phyloP scores from a whole-genome alignment of 2,329 filamentous ascomycete species.

The Fusarium zealandicum region DNA sequence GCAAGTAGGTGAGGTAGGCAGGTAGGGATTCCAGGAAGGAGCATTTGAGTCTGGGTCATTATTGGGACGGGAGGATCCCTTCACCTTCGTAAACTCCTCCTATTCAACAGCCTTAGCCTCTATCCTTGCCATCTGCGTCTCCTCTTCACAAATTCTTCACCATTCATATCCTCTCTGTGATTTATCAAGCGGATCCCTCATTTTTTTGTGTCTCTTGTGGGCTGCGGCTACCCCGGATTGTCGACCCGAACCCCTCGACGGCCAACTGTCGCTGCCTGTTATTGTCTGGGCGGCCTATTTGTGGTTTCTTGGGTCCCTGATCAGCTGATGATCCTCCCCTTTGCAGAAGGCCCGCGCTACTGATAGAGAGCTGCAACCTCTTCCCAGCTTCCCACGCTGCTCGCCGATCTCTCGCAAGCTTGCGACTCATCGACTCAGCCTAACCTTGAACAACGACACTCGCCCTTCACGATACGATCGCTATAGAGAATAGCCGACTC shows the following conservation, averaged over 20 bases:
- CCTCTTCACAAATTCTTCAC: neutral
- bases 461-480: neutral
- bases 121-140: neutral
- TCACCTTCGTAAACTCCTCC: neutral
- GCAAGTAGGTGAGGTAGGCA: slow-evolving; percentile 2
- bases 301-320: slow-evolving; percentile 36
- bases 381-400: slow-evolving; percentile 30
- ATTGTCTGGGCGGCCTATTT: slow-evolving; percentile 21
- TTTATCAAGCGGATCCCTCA: slow-evolving; percentile 33
- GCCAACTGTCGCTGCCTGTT: slow-evolving; percentile 30
- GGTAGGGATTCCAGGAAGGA: slow-evolving; percentile 2
- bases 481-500: slow-evolving; percentile 1
- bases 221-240: slow-evolving; percentile 41
- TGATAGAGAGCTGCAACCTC: slow-evolving; percentile 38
- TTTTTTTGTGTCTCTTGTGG: slow-evolving; percentile 30
- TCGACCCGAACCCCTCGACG: slow-evolving; percentile 26
- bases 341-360: slow-evolving; percentile 36
- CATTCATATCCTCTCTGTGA: slow-evolving; percentile 8
- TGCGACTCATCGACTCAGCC: slow-evolving; percentile 18
- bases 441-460: slow-evolving; percentile 7
- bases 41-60: neutral
- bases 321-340: slow-evolving; percentile 45
- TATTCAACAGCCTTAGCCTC: neutral
- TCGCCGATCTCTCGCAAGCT: slow-evolving; percentile 36
- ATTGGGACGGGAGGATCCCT: too few relatives aligned